phyloP scores from a whole-genome alignment of 345 rosid genomes.

The Pugionium cornutum region DNA sequence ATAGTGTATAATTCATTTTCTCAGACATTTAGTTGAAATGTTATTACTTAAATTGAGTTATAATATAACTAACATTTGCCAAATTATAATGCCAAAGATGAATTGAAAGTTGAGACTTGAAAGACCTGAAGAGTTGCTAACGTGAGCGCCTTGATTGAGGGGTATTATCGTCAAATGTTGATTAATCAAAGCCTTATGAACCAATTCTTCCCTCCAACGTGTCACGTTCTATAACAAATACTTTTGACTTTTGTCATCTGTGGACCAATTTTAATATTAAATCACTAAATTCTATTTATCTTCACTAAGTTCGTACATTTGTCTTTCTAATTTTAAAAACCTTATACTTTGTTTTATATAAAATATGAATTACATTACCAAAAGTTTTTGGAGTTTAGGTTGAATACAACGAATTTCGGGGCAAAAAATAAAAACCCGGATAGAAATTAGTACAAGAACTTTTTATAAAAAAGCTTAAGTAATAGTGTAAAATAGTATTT shows the following conservation, averaged over 20 bases:
- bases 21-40: no score
- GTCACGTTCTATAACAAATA: slow-evolving; percentile 17
- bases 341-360: no score
- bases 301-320: slow-evolving; percentile 29
- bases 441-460: no score
- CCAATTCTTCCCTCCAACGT: neutral
- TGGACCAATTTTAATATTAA: slow-evolving; percentile 6
- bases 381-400: neutral
- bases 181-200: neutral
- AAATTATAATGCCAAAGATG: neutral
- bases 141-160: neutral
- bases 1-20: no score
- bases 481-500: no score
- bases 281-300: slow-evolving; percentile 28
- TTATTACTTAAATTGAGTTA: no score
- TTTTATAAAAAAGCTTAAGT: no score
- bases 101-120: neutral
- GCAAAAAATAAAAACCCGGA: no score
- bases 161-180: neutral
- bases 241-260: slow-evolving; percentile 32
- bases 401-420: no score
- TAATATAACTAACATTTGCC: no score
- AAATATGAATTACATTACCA: neutral
- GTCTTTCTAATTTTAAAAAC: neutral
- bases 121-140: neutral